Conservation (phyloP, 2,329 filamentous ascomycete genomes). For the Grosmannia penicillata region DNA sequence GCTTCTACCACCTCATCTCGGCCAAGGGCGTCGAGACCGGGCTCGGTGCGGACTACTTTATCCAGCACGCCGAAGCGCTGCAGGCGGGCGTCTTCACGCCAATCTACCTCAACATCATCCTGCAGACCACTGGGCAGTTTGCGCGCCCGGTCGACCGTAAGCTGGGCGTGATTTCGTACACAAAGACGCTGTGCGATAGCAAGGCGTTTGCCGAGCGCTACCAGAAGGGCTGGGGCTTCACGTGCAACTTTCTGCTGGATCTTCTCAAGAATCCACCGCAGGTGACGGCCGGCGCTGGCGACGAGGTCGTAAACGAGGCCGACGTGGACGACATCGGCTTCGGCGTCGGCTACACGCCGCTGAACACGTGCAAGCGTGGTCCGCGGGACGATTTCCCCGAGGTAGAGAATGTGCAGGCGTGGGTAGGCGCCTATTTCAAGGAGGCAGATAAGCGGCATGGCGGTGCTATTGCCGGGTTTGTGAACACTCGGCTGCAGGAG, state of each 20-base stretch:
- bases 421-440: constrained; percentile 68
- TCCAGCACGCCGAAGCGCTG: constrained; percentile 66
- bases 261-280: constrained; percentile 75
- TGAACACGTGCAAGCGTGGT: constrained; percentile 75
- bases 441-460: constrained; percentile 60
- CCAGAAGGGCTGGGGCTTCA: constrained; percentile 81
- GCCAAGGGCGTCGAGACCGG: constrained; percentile 58
- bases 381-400: constrained; percentile 74
- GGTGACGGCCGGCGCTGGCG: constrained; percentile 47
- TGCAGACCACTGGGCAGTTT: constrained; percentile 79
- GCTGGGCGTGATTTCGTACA: constrained; percentile 80
- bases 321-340: constrained; percentile 94
- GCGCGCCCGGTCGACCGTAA: constrained; percentile 83
- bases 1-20: constrained; percentile 87
- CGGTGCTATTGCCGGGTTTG: constrained; percentile 57
- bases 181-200: constrained; percentile 81
- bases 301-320: constrained; percentile 69
- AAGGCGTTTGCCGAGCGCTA: constrained; percentile 69
- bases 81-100: constrained; percentile 69
- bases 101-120: constrained; percentile 75
- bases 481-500: constrained; percentile 52
- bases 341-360: constrained; percentile 81
- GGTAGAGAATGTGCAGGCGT: constrained; percentile 65
- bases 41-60: constrained; percentile 87
- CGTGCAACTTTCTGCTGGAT: constrained; percentile 77